Evolutionary conservation across 345 rosid species (phyloP), one percentile per base, ranked within the genome.

Genomic region (Eucalyptus marginata): DNA sequence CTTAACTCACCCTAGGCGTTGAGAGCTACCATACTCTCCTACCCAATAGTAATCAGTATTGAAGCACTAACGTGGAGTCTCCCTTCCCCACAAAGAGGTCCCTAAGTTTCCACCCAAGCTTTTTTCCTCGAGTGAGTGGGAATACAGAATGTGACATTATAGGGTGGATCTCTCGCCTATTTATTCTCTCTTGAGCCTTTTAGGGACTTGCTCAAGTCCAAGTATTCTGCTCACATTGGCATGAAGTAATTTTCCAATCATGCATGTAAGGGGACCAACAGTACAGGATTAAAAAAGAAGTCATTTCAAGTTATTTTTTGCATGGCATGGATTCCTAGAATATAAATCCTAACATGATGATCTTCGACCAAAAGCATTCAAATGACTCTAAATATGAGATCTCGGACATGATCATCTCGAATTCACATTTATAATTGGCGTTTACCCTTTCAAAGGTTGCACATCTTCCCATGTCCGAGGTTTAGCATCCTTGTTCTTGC

Each of bases 381-480:
- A 56, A 24, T 56, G 24, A 56, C 62, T 56, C 59, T 56, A 54
- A 22, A 9, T 52, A 17, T 52, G 20, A 52, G 56, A 52, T 44
- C 46, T 44, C 46, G 9, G 8, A 44, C 46, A 44, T 44, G 46
- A 44, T 44, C 46, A 44, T 44, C 10, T 44, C 46, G 1, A 44
- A 46, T 46, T 46, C 47, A 46, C 47, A 46, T 8, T 46, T 46
- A 46, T 46, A 46, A 46, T 52, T 22, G 58, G 56, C 9, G 7
- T 52, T n/a, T 88, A 96, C 98, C 99, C 98, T 92, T 97, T 94
- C 59, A 97, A 40, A 8, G 98, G 96, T 10, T 95, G 92, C 46
- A 97, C 94, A 87, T 93, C 93, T 90, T 97, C 98, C 98, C 99
- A 97, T 68, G 89, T 91, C 88, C 91, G 98, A 89, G 98, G 98